Base-by-base conservation (phyloP, 768 basidiomycete species). In the Tricholoma sp. region DNA sequence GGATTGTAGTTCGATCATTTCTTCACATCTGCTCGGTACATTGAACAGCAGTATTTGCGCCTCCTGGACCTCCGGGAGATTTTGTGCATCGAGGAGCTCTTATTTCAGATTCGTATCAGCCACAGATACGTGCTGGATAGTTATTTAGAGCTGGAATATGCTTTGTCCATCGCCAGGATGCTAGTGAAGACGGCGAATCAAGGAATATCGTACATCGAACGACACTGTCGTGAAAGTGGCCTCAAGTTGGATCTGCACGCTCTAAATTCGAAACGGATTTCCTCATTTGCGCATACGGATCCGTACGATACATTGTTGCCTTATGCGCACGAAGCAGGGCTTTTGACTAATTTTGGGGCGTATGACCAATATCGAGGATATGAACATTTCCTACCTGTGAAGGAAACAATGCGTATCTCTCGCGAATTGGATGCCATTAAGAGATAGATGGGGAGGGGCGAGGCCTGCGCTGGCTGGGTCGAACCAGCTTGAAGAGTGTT, bases 231-330 rank as follows among this genome's bases (percentile, higher is more conserved):
- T n/a, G 41, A 53, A 17, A 42, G 33, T 24, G 41, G 41, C 17
- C 29, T 53, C 11, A 53, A 53, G 44, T 31, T 53, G 29, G 52
- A 53, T 33, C 41, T 53, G 6, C 39, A 44, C 13, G 39, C 51
- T 4, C 24, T 52, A 3, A 17, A 33, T 37, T 3, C n/a, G 18
- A 29, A 42, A 32, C 24, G 29, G 6, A 29, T n/a, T 18, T 44
- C 52, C 7, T 53, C 41, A 13, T 53, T 53, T 24, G 28, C 39
- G 17, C 24, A 44, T 5, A n/a, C 20, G 10, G 11, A 18, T 44
- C 52, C 52, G 20, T 53, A 53, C 9, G 33, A 41, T 32, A 29
- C 44, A 17, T 9, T 53, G 9, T 10, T 53, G 33, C 52, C 52
- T 3, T 53, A 42, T 15, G 44, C 32, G 5, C 29, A 31, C 2